A percentile compares a stretch with the other conserved stretches of the same genome.
Conservation (phyloP, 2,329 filamentous ascomycete species). For the Ophiostoma triangulosporum region DNA sequence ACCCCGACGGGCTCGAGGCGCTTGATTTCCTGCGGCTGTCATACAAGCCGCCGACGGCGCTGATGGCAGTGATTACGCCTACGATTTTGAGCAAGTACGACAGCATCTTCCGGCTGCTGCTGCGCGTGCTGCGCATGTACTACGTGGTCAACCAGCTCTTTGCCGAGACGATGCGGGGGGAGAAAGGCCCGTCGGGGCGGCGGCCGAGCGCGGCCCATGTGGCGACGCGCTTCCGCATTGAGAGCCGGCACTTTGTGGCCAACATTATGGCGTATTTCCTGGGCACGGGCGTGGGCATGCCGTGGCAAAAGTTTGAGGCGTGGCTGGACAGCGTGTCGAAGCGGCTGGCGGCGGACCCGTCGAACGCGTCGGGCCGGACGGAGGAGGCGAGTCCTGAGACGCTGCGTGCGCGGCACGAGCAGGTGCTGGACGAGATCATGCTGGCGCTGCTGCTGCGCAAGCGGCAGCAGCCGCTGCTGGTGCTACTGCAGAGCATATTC, state of each 20-base stretch:
- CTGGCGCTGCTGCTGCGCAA: conserved; percentile 60
- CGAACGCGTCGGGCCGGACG: conserved; percentile 16
- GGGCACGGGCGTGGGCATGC: conserved; percentile 57
- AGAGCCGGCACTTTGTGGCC: conserved; percentile 68
- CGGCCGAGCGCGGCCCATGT: neutral
- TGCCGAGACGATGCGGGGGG: conserved; percentile 25
- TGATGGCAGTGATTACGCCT: conserved; percentile 61
- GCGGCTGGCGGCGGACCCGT: conserved; percentile 31
- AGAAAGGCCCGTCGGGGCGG: neutral
- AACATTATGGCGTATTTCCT: conserved; percentile 66
- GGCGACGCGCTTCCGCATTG: conserved; percentile 47
- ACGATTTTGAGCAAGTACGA: conserved; percentile 68
- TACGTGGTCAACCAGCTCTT: conserved; percentile 58
- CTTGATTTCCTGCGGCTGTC: conserved; percentile 86
- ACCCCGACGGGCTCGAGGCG: conserved; percentile 70
- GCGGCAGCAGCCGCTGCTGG: conserved; percentile 58
- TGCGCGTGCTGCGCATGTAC: conserved; percentile 66
- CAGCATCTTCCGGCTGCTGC: conserved; percentile 63
- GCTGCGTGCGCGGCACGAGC: conserved; percentile 57
- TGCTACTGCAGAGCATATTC: conserved; percentile 66
- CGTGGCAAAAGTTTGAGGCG: conserved; percentile 58
- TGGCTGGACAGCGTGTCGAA: conserved; percentile 51
- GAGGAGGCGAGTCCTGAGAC: conserved; percentile 44
- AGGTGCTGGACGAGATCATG: conserved; percentile 62
- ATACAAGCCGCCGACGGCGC: conserved; percentile 61